A percentile compares a stretch with the other conserved stretches of the same genome.
phyloP scores from a whole-genome alignment of 208 protist genomes.

The Wallacemonas sp. region DNA sequence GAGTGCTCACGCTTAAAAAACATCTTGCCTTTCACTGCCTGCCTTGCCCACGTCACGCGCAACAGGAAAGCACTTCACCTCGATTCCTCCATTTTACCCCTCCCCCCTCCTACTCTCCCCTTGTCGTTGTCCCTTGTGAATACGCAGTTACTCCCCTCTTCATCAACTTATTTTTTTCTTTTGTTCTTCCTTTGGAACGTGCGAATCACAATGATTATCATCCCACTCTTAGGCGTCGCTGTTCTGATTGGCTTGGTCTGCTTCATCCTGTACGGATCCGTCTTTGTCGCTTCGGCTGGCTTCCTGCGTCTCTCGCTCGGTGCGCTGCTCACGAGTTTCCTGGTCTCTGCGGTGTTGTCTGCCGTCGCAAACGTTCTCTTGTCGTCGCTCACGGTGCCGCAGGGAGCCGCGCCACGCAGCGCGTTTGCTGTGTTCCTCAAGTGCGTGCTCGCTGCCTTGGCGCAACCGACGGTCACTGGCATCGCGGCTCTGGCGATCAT shows the following conservation, averaged over 20 bases:
- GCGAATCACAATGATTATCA: slow-evolving; percentile 12
- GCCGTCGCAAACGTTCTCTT: slow-evolving; percentile 32
- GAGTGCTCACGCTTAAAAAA: too few species aligned
- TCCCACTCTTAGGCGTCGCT: slow-evolving; percentile 20
- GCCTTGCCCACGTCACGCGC: too few species aligned
- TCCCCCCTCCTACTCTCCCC: too few species aligned
- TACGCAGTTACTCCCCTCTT: too few species aligned
- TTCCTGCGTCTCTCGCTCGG: slow-evolving; percentile 46
- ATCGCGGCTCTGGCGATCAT: slow-evolving; percentile 51
- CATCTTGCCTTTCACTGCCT: too few species aligned
- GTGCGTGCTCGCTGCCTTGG: slow-evolving; percentile 46
- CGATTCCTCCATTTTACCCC: too few species aligned
- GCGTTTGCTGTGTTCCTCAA: slow-evolving; percentile 33
- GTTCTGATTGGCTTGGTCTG: slow-evolving; percentile 23
- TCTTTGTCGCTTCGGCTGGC: slow-evolving; percentile 38
- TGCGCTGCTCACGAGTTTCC: slow-evolving; percentile 40
- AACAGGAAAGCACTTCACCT: too few species aligned
- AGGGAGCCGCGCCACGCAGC: slow-evolving; percentile 9
- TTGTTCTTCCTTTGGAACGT: too few species aligned
- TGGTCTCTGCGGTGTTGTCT: slow-evolving; percentile 48
- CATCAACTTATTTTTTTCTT: too few species aligned
- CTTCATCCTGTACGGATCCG: slow-evolving; percentile 35
- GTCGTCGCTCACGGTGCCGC: slow-evolving; percentile 20
- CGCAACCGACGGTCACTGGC: slow-evolving; percentile 68
- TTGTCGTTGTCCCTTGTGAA: too few species aligned